phyloP scores from a whole-genome alignment of 2,329 filamentous ascomycete genomes.

The Aureobasidium namibiae region DNA sequence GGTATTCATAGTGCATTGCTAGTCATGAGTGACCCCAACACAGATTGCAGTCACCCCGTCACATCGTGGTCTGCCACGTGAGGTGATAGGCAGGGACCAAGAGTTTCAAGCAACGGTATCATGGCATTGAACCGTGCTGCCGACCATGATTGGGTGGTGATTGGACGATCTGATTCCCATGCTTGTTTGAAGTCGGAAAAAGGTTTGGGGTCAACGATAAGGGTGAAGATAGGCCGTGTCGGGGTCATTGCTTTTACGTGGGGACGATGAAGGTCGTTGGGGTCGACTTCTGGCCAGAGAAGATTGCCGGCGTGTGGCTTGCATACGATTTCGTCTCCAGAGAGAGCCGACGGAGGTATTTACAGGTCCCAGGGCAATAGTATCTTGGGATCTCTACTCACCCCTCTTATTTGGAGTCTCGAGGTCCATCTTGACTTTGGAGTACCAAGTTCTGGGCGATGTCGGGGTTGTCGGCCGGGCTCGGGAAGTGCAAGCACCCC shows the following conservation, averaged over 20 bases:
- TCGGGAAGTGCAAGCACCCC: not conserved
- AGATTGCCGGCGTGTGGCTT: not conserved
- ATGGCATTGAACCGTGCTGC: not conserved
- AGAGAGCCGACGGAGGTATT: no score
- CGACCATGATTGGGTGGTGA: not conserved
- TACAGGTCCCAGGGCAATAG: no score
- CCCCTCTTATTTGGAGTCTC: no score
- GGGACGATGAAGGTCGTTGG: not conserved
- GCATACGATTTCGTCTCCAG: no score
- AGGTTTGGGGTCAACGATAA: not conserved
- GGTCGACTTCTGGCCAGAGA: not conserved
- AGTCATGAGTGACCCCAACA: not conserved
- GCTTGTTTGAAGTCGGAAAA: not conserved
- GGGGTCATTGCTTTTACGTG: not conserved
- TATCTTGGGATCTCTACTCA: no score
- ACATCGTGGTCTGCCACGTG: not conserved
- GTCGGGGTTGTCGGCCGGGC: not conserved
- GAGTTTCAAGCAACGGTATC: not conserved
- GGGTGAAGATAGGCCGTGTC: not conserved
- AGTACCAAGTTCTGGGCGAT: not conserved
- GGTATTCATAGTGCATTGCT: not conserved
- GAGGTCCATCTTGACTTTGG: not conserved
- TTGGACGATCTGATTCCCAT: not conserved
- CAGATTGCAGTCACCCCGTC: not conserved
- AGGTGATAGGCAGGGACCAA: not conserved